Evolutionary conservation across 805 yeast species (phyloP).

Genomic region (Hyphopichia homilentoma): DNA sequence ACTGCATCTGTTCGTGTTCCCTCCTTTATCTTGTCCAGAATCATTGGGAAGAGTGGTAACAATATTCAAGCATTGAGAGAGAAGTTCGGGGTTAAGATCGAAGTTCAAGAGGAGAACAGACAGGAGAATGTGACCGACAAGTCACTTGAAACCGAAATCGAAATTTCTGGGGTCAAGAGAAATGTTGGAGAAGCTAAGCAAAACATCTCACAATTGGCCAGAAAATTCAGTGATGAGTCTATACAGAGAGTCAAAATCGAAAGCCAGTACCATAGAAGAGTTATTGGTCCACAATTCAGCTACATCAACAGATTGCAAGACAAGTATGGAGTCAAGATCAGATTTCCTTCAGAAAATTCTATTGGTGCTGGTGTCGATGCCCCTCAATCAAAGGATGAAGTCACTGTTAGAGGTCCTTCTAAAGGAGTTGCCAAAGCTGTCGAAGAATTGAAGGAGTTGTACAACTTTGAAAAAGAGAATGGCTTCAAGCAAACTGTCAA

Average conservation of each 20-base stretch:
- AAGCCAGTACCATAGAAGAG: conserved; percentile 68
- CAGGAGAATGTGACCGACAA: conserved; percentile 26
- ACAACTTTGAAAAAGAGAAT: conserved; percentile 83
- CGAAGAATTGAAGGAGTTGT: conserved; percentile 78
- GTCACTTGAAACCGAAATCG: conserved; percentile 43
- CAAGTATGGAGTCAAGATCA: conserved; percentile 76
- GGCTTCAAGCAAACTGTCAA: conserved; percentile 61
- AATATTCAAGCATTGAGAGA: conserved; percentile 65
- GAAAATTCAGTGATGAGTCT: conserved; percentile 79
- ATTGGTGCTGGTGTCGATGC: conserved; percentile 24
- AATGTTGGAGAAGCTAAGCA: conserved; percentile 71
- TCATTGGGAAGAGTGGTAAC: conserved; percentile 89
- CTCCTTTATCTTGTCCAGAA: conserved; percentile 60
- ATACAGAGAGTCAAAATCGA: conserved; percentile 67
- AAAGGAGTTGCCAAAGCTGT: conserved; percentile 80
- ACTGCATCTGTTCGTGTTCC: conserved; percentile 58
- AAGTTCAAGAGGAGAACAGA: conserved; percentile 57
- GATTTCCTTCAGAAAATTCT: conserved; percentile 55
- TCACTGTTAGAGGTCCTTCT: conserved; percentile 81
- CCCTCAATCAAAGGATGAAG: conserved; percentile 54
- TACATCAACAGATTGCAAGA: conserved; percentile 83
- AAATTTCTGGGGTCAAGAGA: conserved; percentile 71
- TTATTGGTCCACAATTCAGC: conserved; percentile 81
- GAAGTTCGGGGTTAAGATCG: conserved; percentile 72
- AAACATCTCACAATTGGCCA: conserved; percentile 54